A percentile compares a stretch with the other conserved stretches of the same genome.
Evolutionary conservation across 441 rosid species (phyloP).

Genomic region (Theobroma grandiflorum): DNA sequence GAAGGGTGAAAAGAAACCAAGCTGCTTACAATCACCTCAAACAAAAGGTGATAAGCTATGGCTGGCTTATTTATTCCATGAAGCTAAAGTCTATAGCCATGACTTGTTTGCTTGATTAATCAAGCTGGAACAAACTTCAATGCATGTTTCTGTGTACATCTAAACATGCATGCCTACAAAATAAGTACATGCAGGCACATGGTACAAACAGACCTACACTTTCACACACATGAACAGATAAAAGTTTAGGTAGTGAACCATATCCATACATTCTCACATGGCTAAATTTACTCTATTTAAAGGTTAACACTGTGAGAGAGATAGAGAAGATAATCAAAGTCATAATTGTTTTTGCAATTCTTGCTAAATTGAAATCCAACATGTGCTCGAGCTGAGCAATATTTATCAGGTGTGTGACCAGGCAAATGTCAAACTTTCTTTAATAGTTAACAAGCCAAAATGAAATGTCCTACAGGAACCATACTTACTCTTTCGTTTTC

Average conservation of each 20-base stretch:
- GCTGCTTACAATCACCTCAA: too few species aligned
- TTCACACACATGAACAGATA: background rate
- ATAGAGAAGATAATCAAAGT: background rate
- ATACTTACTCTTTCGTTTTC: constrained; percentile 91
- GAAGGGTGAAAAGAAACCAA: background rate
- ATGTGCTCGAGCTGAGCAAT: background rate
- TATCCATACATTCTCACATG: background rate
- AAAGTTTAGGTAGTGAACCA: background rate
- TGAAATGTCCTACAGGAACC: constrained; percentile 9
- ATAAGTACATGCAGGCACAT: too few species aligned
- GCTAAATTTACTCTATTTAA: background rate
- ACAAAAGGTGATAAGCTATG: too few species aligned
- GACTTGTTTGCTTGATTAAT: too few species aligned
- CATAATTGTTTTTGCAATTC: background rate
- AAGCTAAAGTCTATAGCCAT: too few species aligned
- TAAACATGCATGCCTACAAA: too few species aligned
- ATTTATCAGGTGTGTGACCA: background rate
- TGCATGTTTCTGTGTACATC: too few species aligned
- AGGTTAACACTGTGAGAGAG: background rate
- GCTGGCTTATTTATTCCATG: too few species aligned
- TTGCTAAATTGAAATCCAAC: background rate
- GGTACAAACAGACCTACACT: too few species aligned
- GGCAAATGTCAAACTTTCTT: background rate
- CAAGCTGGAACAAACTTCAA: too few species aligned
- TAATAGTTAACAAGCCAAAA: constrained; percentile 1